Percentiles rank a stretch among this genome's conserved stretches.
phyloP scores from a whole-genome alignment of 1,139 yeast species.

The Zhuliangozyma blackwelliae region DNA sequence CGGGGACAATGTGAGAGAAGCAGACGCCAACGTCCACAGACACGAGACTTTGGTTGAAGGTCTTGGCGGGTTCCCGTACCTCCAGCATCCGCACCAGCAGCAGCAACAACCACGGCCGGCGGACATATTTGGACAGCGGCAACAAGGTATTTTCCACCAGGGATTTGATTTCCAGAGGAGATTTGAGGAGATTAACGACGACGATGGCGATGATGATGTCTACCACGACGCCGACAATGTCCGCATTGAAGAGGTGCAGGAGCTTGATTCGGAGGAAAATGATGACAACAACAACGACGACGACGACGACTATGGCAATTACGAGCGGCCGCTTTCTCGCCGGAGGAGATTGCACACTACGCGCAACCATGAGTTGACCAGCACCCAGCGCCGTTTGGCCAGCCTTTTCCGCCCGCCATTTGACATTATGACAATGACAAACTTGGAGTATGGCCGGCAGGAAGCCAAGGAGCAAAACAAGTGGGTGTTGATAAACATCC shows the following conservation, averaged over 20 bases:
- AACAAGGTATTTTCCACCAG: constrained; percentile 44
- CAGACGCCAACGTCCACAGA: constrained; percentile 74
- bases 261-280: constrained; percentile 16
- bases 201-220: constrained; percentile 19
- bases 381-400: constrained; percentile 72
- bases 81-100: constrained; percentile 3
- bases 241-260: constrained; percentile 29
- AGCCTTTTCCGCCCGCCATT: constrained; percentile 88
- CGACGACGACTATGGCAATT: constrained; percentile 19
- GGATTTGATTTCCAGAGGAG: constrained; percentile 27
- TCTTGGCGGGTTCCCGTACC: constrained; percentile 9
- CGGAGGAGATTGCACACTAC: constrained; percentile 26
- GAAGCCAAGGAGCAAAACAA: constrained; percentile 61
- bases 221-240: constrained; percentile 16
- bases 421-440: constrained; percentile 68
- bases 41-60: constrained; percentile 71
- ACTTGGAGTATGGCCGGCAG: constrained; percentile 66
- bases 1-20: constrained; percentile 44
- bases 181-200: constrained; percentile 8
- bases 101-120: constrained; percentile 17
- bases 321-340: constrained; percentile 19
- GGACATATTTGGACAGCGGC: constrained; percentile 40
- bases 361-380: constrained; percentile 39
- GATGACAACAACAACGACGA: constrained; percentile 28
- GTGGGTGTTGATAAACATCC: constrained; percentile 87